Evolutionary conservation across 768 basidiomycete genomes (phyloP).

Genomic region (Collybiopsis luxurians): DNA sequence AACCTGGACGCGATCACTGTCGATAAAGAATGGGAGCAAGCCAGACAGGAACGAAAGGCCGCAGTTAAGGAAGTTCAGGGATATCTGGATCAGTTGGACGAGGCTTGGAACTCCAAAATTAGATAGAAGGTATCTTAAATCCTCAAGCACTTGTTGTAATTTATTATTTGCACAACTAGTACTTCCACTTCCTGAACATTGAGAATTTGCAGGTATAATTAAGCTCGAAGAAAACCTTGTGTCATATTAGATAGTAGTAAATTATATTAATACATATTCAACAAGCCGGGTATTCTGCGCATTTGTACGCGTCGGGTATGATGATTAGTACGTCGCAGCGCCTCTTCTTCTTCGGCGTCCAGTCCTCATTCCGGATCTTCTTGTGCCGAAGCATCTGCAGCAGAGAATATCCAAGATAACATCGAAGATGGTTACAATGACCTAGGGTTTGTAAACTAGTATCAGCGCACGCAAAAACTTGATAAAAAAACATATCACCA

Average conservation of each 20-base stretch:
- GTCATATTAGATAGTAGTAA: too few relatives aligned
- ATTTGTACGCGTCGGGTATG: too few relatives aligned
- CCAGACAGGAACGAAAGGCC: slow-evolving; percentile 76
- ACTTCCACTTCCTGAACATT: too few relatives aligned
- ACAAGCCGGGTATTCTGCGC: too few relatives aligned
- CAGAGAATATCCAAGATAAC: slow-evolving; percentile 55
- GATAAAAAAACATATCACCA: slow-evolving; percentile 24
- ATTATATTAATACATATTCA: too few relatives aligned
- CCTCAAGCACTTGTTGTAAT: too few relatives aligned
- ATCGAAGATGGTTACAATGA: slow-evolving; percentile 65
- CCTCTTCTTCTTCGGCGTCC: background rate
- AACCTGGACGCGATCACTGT: slow-evolving; percentile 80
- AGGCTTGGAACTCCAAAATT: slow-evolving; percentile 47
- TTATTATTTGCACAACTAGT: too few relatives aligned
- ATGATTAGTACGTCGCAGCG: too few relatives aligned
- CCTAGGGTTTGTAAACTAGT: too few relatives aligned
- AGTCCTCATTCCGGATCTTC: slow-evolving; percentile 20
- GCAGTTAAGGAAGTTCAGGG: slow-evolving; percentile 86
- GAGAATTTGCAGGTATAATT: too few relatives aligned
- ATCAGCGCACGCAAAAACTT: too few relatives aligned
- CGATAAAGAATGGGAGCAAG: slow-evolving; percentile 73
- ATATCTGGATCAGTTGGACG: slow-evolving; percentile 78
- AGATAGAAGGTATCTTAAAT: slow-evolving; percentile 6
- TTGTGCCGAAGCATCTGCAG: slow-evolving; percentile 44
- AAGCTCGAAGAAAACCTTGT: too few relatives aligned